Conservation (phyloP, 306 rosid species). For the Prosopis cineraria region DNA sequence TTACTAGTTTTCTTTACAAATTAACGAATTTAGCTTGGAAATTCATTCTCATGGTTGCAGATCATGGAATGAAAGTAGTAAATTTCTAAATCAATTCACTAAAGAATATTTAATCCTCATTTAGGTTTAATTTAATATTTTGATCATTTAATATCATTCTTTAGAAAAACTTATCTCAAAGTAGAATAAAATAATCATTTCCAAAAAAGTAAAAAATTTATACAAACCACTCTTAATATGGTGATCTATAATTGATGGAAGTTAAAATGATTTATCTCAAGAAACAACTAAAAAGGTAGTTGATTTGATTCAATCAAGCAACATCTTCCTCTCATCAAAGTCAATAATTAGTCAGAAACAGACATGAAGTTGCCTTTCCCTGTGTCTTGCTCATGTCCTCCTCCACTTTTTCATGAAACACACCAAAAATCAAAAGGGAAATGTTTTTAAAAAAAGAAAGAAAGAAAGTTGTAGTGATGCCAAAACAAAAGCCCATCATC, state of each 20-base stretch:
- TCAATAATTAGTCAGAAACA: not conserved
- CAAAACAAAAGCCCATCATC: not conserved
- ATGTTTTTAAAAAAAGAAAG: not conserved
- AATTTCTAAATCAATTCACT: too few relatives aligned
- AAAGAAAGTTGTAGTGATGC: not conserved
- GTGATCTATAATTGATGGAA: not conserved
- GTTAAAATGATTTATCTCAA: not conserved
- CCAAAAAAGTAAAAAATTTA: not conserved
- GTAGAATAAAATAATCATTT: not conserved
- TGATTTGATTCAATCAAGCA: slow-evolving; percentile 23
- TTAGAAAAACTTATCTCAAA: not conserved
- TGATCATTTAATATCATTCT: too few relatives aligned
- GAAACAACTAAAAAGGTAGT: not conserved
- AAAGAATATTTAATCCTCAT: too few relatives aligned
- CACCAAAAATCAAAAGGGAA: not conserved
- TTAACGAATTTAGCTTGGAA: too few relatives aligned
- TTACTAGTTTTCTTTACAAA: too few relatives aligned
- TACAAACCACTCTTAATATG: not conserved
- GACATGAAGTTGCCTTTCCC: slow-evolving; percentile 7
- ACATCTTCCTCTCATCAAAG: not conserved
- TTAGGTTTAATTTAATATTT: too few relatives aligned
- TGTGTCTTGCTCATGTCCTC: not conserved
- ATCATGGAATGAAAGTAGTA: too few relatives aligned
- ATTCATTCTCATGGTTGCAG: too few relatives aligned
- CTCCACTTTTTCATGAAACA: not conserved